These are phyloP conservation scores for Rubia tinctorum DNA, from an alignment of 305 asterid species.

Conservation along the genomic window DNA sequence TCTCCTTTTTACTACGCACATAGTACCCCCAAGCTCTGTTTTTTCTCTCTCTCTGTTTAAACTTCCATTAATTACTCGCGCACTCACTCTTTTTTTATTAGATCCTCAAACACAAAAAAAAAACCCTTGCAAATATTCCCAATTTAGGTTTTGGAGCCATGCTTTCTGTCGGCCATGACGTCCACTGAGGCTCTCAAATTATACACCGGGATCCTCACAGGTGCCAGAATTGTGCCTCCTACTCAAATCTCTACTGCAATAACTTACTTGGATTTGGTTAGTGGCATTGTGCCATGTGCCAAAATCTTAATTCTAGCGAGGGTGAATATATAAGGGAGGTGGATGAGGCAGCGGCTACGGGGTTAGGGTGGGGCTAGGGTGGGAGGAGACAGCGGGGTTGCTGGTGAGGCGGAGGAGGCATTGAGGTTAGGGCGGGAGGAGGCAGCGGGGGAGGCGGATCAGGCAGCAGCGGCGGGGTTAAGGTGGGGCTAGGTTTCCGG, in stretches of 20 bases:
- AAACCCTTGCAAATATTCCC: constrained; percentile 67
- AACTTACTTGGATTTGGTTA: constrained; percentile 85
- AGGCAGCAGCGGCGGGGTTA: too few relatives aligned
- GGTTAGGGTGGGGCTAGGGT: too few relatives aligned
- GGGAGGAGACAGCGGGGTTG: too few relatives aligned
- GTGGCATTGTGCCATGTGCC: constrained; percentile 96
- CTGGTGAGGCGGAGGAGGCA: too few relatives aligned
- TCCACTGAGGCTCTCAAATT: constrained; percentile 83
- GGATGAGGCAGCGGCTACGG: too few relatives aligned
- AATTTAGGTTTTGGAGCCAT: constrained; percentile 93
- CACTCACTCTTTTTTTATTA: too few relatives aligned
- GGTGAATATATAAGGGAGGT: constrained; percentile 59
- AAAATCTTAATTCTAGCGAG: constrained; percentile 80
- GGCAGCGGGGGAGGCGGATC: too few relatives aligned
- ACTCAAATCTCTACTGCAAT: constrained; percentile 86
- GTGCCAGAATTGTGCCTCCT: constrained; percentile 88
- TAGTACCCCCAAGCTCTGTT: constrained; percentile 47
- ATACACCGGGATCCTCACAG: constrained; percentile 89
- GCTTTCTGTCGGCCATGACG: constrained; percentile 83
- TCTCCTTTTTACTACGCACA: constrained; percentile 82
- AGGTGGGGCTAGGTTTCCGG: too few relatives aligned
- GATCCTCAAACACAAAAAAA: constrained; percentile 69
- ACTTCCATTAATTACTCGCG: not conserved
- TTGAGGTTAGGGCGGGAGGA: too few relatives aligned
- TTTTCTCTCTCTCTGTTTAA: not conserved